Evolutionary conservation across 257 asterid genomes (phyloP).

Genomic region (Rhazya stricta): DNA sequence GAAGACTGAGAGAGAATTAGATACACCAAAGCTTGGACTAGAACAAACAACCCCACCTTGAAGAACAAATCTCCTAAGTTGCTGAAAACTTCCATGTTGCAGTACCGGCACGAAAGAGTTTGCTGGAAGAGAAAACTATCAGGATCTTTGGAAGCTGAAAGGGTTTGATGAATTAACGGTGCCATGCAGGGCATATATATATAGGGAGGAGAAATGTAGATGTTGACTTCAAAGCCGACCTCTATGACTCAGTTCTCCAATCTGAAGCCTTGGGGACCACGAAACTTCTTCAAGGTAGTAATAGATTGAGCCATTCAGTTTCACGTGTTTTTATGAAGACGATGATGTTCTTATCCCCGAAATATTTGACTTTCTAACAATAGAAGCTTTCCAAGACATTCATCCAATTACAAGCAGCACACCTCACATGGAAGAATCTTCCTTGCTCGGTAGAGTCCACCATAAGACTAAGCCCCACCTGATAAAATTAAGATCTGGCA

Average conservation of each 20-base stretch:
- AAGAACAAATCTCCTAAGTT: slow-evolving; percentile 23
- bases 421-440: background rate
- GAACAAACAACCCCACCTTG: slow-evolving; percentile 48
- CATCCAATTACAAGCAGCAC: background rate
- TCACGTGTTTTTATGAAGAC: background rate
- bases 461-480: too few relatives aligned
- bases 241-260: background rate
- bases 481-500: too few relatives aligned
- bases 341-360: slow-evolving; percentile 2
- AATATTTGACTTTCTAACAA: background rate
- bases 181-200: background rate
- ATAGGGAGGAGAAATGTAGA: background rate
- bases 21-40: slow-evolving; percentile 64
- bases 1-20: slow-evolving; percentile 60
- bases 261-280: background rate
- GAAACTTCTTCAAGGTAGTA: background rate
- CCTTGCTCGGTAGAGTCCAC: background rate
- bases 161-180: background rate
- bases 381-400: background rate
- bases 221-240: slow-evolving; percentile 4
- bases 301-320: background rate
- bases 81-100: background rate
- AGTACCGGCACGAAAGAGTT: background rate
- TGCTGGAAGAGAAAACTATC: background rate
- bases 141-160: background rate